These are phyloP conservation scores for Trametes sanguinea DNA, from an alignment of 768 basidiomycete genomes.

Conservation along the genomic window DNA sequence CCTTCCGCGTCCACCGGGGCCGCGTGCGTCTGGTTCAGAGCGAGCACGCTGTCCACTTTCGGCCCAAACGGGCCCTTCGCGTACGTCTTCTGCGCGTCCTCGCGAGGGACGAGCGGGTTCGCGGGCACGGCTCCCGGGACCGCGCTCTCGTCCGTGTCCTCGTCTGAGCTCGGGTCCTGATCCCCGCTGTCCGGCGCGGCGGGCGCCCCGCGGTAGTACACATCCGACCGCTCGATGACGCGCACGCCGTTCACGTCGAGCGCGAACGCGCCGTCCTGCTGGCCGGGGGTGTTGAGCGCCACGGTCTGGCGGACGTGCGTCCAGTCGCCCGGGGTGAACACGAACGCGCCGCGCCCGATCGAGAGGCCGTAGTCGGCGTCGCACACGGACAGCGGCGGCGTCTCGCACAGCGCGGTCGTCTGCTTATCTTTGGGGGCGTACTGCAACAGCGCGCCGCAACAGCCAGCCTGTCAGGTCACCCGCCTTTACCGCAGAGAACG, in stretches of 20 bases:
- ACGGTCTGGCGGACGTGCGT: constrained; percentile 73
- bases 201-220: constrained; percentile 58
- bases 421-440: constrained; percentile 79
- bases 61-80: background rate
- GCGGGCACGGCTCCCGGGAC: background rate
- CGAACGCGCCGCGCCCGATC: constrained; percentile 72
- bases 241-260: constrained; percentile 62
- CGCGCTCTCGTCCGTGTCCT: background rate
- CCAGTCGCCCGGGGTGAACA: constrained; percentile 64
- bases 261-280: constrained; percentile 63
- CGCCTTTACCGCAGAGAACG: background rate
- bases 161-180: background rate
- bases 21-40: background rate
- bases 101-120: background rate
- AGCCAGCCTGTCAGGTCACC: background rate
- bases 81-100: background rate
- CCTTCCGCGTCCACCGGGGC: background rate
- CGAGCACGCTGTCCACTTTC: constrained; percentile 9
- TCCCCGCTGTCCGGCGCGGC: background rate
- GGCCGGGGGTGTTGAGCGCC: constrained; percentile 71
- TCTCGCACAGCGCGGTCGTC: constrained; percentile 55
- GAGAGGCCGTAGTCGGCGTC: constrained; percentile 70
- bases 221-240: constrained; percentile 55
- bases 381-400: constrained; percentile 61
- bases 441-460: constrained; percentile 36